phyloP scores from a whole-genome alignment of 495 filamentous ascomycete genomes.

The Usnea hakonensis region DNA sequence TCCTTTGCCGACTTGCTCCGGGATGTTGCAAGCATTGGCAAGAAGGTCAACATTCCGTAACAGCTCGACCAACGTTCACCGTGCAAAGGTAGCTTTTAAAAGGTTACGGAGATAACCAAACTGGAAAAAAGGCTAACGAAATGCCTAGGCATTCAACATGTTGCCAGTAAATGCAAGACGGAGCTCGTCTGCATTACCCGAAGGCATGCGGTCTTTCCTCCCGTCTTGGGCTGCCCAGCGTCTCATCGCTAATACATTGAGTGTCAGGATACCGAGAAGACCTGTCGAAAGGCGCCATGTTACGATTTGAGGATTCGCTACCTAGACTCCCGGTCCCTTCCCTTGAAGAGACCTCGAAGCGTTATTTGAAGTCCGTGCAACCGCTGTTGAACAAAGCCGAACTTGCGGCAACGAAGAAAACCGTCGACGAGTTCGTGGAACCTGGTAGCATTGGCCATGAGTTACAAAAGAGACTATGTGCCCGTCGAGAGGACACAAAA shows the following conservation, averaged over 20 bases:
- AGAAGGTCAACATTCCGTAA: conserved; percentile 37
- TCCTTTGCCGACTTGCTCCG: conserved; percentile 12
- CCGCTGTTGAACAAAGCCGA: conserved; percentile 68
- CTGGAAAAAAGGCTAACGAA: not conserved
- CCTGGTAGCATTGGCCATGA: conserved; percentile 74
- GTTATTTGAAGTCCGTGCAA: conserved; percentile 89
- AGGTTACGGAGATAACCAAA: not conserved
- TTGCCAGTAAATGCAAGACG: conserved; percentile 44
- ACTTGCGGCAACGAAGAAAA: conserved; percentile 68
- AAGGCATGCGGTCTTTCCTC: conserved; percentile 35
- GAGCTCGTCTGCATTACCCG: conserved; percentile 51
- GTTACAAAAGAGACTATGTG: conserved; percentile 81
- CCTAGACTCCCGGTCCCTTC: conserved; percentile 85
- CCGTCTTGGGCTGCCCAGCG: conserved; percentile 12
- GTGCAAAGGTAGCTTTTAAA: conserved; percentile 27
- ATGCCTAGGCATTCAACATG: conserved; percentile 35
- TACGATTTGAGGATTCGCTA: conserved; percentile 93
- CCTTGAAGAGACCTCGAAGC: conserved; percentile 82
- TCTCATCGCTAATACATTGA: not conserved
- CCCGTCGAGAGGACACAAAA: conserved; percentile 73
- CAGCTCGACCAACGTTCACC: conserved; percentile 25
- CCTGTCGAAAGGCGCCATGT: conserved; percentile 80
- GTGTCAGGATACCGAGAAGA: conserved; percentile 82
- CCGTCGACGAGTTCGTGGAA: conserved; percentile 73
- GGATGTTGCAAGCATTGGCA: conserved; percentile 39